phyloP scores from a whole-genome alignment of 805 yeast species.

The Candida tibetensis region DNA sequence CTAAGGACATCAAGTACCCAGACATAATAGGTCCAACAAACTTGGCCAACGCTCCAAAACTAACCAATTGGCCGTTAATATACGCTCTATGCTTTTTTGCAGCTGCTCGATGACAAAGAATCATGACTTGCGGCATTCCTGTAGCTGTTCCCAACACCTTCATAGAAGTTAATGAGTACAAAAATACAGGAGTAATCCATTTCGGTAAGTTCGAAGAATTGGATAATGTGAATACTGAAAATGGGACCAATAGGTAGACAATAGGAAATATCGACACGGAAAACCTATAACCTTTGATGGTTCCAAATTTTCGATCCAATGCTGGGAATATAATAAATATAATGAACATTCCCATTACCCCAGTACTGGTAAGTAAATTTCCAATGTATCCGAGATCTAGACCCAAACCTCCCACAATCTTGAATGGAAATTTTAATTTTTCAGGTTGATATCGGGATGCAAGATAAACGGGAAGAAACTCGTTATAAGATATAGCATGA shows the following conservation, averaged over 20 bases:
- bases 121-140: conserved; percentile 35
- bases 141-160: conserved; percentile 33
- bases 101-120: conserved; percentile 36
- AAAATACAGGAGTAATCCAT: conserved; percentile 27
- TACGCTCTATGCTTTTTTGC: conserved; percentile 33
- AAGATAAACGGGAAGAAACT: conserved; percentile 37
- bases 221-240: conserved; percentile 30
- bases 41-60: conserved; percentile 32
- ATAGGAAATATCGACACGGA: conserved; percentile 32
- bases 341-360: conserved; percentile 34
- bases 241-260: conserved; percentile 30
- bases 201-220: conserved; percentile 25
- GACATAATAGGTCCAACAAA: conserved; percentile 32
- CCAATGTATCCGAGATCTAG: conserved; percentile 31
- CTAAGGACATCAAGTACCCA: conserved; percentile 34
- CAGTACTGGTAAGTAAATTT: conserved; percentile 34
- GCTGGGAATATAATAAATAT: conserved; percentile 30
- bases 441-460: conserved; percentile 29
- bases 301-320: conserved; percentile 31
- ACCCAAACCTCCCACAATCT: conserved; percentile 39
- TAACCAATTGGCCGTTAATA: conserved; percentile 33
- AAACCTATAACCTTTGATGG: conserved; percentile 28
- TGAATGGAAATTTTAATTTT: conserved; percentile 30
- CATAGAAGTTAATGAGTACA: conserved; percentile 31
- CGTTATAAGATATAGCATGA: conserved; percentile 31